Evolutionary conservation across 2,329 filamentous ascomycete genomes (phyloP), one percentile per base, ranked within the genome.

Genomic region (Colletotrichum orchidophilum): DNA sequence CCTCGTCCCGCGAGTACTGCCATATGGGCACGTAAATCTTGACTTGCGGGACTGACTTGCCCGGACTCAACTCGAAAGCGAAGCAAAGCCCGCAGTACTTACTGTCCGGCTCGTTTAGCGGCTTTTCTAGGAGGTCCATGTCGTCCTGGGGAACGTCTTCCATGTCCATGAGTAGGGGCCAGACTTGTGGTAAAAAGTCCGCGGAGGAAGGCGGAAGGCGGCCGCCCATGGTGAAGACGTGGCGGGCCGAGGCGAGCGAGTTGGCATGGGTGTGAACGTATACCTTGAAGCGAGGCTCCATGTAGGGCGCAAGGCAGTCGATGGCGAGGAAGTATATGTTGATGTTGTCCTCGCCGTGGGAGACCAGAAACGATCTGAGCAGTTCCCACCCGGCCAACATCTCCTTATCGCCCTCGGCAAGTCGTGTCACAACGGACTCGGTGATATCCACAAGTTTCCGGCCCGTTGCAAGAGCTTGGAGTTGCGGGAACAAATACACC

Each of bases 21-120:
- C 67, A 69, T n/a, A 75, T 13, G 4, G 75, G 75, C 0, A 76
- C 72, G 53, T 76, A 76, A 6, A 74, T 61, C 60, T 76, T 76
- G 11, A 75, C 63, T 2, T 72, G 69, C 15, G 75, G 75, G 0
- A 71, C 58, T 6, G 33, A 66, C n/a, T 74, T 35, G 1, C 73
- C 71, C 2, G 73, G 73, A 33, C 66, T 62, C 5, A 76, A 6
- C 21, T 74, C 69, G 63, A 71, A 75, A 60, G 74, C 74, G 35
- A 76, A 73, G 27, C 49, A 6, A 7, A 63, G 15, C 24, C 60
- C 60, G 4, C 7, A 5, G 18, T 63, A 54, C 5, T 63, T 27
- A 18, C 60, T 63, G 9, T 54, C 7, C 1, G 31, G 49, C 1
- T 54, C 3, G 3, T 29, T 63, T 31, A 63, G 60, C 11, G 60